These are phyloP conservation scores for Kodamaea alishanica DNA, from an alignment of 1,139 yeast genomes.

Conservation along the genomic window DNA sequence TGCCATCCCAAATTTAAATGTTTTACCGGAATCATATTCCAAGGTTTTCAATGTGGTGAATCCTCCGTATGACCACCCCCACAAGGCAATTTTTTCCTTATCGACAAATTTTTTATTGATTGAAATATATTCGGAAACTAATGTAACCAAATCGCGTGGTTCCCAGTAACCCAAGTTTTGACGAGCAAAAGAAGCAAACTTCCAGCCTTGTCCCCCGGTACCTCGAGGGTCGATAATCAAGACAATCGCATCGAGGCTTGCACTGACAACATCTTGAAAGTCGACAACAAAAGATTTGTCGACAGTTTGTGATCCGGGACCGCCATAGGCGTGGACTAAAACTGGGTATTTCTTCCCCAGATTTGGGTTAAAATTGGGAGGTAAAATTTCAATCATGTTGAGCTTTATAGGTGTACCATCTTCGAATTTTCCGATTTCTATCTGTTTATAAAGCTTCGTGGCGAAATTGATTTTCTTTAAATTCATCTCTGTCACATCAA, in stretches of 20 bases:
- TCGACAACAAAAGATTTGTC: constrained; percentile 51
- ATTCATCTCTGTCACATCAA: constrained; percentile 20
- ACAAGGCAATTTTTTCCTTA: constrained; percentile 63
- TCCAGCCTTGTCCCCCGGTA: constrained; percentile 87
- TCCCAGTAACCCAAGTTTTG: constrained; percentile 82
- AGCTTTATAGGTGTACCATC: constrained; percentile 44
- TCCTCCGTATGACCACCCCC: constrained; percentile 98
- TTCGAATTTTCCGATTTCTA: constrained; percentile 40
- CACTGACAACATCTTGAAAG: constrained; percentile 68
- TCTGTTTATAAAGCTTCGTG: constrained; percentile 44
- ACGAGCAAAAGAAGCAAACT: constrained; percentile 62
- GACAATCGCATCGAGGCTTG: constrained; percentile 69
- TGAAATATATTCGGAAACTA: constrained; percentile 59
- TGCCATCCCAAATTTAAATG: constrained; percentile 76
- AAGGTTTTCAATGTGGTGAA: constrained; percentile 72
- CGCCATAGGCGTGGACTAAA: constrained; percentile 84
- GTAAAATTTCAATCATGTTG: constrained; percentile 72
- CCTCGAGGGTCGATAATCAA: constrained; percentile 92
- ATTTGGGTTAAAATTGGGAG: constrained; percentile 58
- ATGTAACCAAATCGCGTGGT: constrained; percentile 71
- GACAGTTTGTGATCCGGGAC: constrained; percentile 86
- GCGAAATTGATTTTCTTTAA: constrained; percentile 50
- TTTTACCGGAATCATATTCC: constrained; percentile 64
- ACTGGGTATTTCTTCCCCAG: constrained; percentile 60
- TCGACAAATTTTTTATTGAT: constrained; percentile 54